phyloP scores from a whole-genome alignment of 78 protist genomes.

The Polysphondylium violaceum region DNA sequence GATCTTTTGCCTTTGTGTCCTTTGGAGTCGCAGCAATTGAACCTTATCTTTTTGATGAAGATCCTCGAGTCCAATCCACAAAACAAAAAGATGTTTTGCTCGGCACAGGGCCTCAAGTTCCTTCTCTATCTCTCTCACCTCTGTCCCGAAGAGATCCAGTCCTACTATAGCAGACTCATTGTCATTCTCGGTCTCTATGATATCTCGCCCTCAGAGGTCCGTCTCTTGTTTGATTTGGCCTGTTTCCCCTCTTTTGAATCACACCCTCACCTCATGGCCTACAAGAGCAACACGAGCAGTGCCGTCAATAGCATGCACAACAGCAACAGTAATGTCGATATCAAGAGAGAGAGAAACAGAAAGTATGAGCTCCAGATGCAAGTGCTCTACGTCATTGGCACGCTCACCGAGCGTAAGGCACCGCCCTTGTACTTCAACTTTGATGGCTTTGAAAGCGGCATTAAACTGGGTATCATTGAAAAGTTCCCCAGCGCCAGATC shows the following conservation, averaged over 20 bases:
- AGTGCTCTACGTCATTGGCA: conserved; percentile 72
- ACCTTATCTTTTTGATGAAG: conserved; percentile 55
- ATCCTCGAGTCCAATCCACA: conserved; percentile 70
- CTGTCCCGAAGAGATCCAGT: conserved; percentile 67
- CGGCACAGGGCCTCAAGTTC: conserved; percentile 66
- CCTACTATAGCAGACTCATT: conserved; percentile 61
- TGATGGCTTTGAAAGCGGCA: conserved; percentile 69
- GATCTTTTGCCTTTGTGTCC: conserved; percentile 71
- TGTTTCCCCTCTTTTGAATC: conserved; percentile 76
- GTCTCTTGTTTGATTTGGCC: conserved; percentile 56
- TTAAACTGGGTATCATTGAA: conserved; percentile 38
- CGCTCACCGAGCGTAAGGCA: conserved; percentile 66
- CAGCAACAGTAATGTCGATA: not conserved
- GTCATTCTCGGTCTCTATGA: conserved; percentile 74
- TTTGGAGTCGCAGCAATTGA: conserved; percentile 26
- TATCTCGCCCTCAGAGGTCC: conserved; percentile 62
- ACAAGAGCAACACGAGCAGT: not conserved
- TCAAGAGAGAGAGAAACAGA: conserved; percentile 38
- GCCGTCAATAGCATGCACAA: not conserved
- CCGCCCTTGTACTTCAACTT: conserved; percentile 74
- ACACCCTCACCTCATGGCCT: conserved; percentile 36
- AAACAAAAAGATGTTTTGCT: conserved; percentile 68
- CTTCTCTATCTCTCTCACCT: conserved; percentile 61
- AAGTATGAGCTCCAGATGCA: conserved; percentile 75
- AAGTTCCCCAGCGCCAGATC: conserved; percentile 42